Base-by-base conservation (phyloP, 2,329 filamentous ascomycete genomes). In the Didymella exigua region DNA sequence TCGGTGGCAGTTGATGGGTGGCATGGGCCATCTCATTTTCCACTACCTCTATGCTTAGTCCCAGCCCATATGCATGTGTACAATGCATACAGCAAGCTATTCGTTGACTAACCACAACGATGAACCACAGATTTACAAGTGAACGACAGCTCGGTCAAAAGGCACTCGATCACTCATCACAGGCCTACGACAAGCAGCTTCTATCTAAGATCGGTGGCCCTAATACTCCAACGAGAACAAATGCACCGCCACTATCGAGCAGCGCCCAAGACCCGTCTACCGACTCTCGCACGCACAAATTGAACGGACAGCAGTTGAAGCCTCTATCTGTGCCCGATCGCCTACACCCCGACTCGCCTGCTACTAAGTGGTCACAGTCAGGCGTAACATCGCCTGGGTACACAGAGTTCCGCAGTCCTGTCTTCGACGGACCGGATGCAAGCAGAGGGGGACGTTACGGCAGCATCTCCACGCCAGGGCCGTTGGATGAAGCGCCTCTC, bases 181-280 rank as follows among this genome's bases (percentile, higher is more conserved):
- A 86, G 65, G 83, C 81, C 27, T 87, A 87, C 71, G 85, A 87
- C 65, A 82, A 86, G 68, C 82, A 85, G 58, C 73, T 87, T 11
- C 72, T 87, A 23, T 85, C 83, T 43, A 86, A 85, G 61, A 86
- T 87, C 54, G 84, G 84, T 27, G 84, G 84, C 41, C 80, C 83
- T 5, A 81, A 81, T 52, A 84, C 84, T 7, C 81, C 82, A 23
- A 81, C 82, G 16, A 76, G 81, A 44, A 76, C 67, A 5, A 62
- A 67, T 14, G 70, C 65, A 24, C 64, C 72, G 27, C 62, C 67
- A 7, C 68, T 73, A 24, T 73, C 72, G 29, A 62, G 61, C 23
- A 72, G 66, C 55, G 60, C 68, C 13, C 73, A 76, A 56, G 74
- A 76, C 24, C 36, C 63, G 27, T 66, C 73, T 10, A 63, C 73